These are phyloP conservation scores for Yarrowia galli DNA, from an alignment of 1,139 yeast genomes.

Conservation along the genomic window DNA sequence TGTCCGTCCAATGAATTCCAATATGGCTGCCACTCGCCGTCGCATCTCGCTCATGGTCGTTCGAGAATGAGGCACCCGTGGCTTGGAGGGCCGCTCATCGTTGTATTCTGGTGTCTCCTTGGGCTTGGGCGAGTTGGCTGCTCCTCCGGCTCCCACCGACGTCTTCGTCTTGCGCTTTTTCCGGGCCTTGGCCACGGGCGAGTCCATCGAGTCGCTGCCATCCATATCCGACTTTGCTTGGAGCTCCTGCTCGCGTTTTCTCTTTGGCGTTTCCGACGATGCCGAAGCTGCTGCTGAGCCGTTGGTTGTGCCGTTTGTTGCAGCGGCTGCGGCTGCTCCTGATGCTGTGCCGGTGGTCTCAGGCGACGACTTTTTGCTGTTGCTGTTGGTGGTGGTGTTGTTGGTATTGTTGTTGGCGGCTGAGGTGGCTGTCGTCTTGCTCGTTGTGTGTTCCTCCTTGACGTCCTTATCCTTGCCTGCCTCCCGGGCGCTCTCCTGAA, in stretches of 20 bases:
- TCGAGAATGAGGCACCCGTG: constrained; percentile 79
- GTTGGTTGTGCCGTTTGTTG: constrained; percentile 20
- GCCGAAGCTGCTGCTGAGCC: not conserved
- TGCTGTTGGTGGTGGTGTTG: not conserved
- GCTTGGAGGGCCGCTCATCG: constrained; percentile 74
- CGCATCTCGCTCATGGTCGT: constrained; percentile 81
- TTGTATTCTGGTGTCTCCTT: constrained; percentile 45
- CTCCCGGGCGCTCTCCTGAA: constrained; percentile 71
- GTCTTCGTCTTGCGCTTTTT: constrained; percentile 40
- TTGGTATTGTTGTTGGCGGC: not conserved
- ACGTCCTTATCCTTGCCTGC: constrained; percentile 37
- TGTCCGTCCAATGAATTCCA: constrained; percentile 87
- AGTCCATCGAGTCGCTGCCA: constrained; percentile 28
- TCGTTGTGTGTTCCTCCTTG: constrained; percentile 18
- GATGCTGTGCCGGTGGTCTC: constrained; percentile 33
- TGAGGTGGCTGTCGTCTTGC: not conserved
- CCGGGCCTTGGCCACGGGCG: constrained; percentile 37
- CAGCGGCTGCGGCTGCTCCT: not conserved
- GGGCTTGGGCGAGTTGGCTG: constrained; percentile 38
- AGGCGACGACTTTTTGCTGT: constrained; percentile 40
- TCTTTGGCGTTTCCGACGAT: constrained; percentile 37
- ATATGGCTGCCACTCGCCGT: constrained; percentile 84
- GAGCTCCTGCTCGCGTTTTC: constrained; percentile 37
- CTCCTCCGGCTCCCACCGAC: constrained; percentile 26
- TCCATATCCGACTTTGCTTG: constrained; percentile 39